Base-by-base conservation (phyloP, 139 green algal species). In the Coccomyxa sp. region DNA sequence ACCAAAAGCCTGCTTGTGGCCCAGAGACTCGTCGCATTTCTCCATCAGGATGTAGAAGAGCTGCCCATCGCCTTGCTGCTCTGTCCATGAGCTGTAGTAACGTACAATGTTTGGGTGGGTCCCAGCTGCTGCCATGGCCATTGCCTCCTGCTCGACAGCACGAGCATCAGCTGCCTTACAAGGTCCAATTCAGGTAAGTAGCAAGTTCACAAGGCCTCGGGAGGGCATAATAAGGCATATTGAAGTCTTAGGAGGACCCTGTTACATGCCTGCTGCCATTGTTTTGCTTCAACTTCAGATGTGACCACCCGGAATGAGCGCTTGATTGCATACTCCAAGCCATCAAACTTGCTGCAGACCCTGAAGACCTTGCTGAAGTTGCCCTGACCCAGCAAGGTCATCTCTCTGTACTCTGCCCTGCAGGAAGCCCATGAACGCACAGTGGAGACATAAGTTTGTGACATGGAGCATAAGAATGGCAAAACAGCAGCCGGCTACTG, bases 1-100 rank as follows among this genome's bases (percentile, higher is more conserved):
- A 58, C 58, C 16, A 14, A 92, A 67, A 13, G 27, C 14, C 13
- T 71, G n/a, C 7, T 82, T 66, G 25, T 32, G 82, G 45, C 86
- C 79, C 80, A 89, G 78, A 79, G 68, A 87, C 38, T 82, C 80
- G 57, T 87, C 84, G 83, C 95, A 98, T 45, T 93, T 83, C 88
- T 98, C 96, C 85, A 97, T 84, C 90, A 98, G 94, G 31, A 98
- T 96, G 92, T 94, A 98, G 21, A 96, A 82, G 77, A 92, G 87
- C 78, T 94, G 89, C 77, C 51, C 76, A 81, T 77, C 58, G 77
- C 83, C 58, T 83, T 80, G 27, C 75, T 84, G 86, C 90, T 98
- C 95, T 13, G 89, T 88, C 95, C 95, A 98, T 58, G 88, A 83
- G 32, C 85, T 86, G 81, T 94, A 95, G 89, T 98, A 98, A 21